Percentiles rank a stretch among this genome's conserved stretches.
phyloP scores from a whole-genome alignment of 352 stramenopile genomes.

The Pythium monospermum region DNA sequence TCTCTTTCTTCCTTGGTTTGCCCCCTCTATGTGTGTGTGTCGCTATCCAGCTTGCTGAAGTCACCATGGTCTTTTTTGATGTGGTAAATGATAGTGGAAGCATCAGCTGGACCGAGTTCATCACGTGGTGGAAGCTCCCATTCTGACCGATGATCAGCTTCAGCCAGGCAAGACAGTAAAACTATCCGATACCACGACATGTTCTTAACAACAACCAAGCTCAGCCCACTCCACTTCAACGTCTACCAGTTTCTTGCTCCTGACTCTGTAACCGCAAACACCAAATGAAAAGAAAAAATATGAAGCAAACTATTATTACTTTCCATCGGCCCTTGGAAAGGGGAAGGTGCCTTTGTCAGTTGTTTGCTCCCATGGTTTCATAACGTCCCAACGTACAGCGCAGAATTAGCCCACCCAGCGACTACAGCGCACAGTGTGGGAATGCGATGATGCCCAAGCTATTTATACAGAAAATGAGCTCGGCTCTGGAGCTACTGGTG shows the following conservation, averaged over 20 bases:
- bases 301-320: not conserved
- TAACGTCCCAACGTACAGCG: not conserved
- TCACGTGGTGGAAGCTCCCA: slow-evolving; percentile 71
- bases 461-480: slow-evolving; percentile 3
- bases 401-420: too few relatives aligned
- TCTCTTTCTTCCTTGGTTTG: not conserved
- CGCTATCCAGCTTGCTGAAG: not conserved
- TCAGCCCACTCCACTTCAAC: too few relatives aligned
- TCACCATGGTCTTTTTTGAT: too few relatives aligned
- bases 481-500: too few relatives aligned
- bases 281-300: too few relatives aligned
- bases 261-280: too few relatives aligned
- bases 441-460: slow-evolving; percentile 2
- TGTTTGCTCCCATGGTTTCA: slow-evolving; percentile 8
- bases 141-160: slow-evolving; percentile 44
- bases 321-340: not conserved
- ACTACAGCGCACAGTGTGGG: not conserved
- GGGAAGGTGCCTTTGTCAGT: slow-evolving; percentile 1
- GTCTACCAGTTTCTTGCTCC: too few relatives aligned
- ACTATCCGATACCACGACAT: too few relatives aligned
- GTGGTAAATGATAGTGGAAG: slow-evolving; percentile 38
- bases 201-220: slow-evolving; percentile 10
- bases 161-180: too few relatives aligned
- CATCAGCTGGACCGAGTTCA: slow-evolving; percentile 74
- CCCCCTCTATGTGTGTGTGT: not conserved